Evolutionary conservation across 1,139 yeast species (phyloP), one percentile per base, ranked within the genome.

Genomic region (Meyerozyma elateridarum): DNA sequence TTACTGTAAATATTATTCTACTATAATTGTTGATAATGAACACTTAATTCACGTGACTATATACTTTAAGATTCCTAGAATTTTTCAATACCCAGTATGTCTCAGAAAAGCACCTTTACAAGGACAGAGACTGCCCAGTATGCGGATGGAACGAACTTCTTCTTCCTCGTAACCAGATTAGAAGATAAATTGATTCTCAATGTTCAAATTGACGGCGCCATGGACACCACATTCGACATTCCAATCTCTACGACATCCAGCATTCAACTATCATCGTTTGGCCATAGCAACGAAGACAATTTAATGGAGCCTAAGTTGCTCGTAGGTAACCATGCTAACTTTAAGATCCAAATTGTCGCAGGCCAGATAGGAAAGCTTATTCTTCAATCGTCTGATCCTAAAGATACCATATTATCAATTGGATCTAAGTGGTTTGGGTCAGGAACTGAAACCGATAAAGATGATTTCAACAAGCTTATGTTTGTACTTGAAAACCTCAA

Each of bases 371-470:
- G 69, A 3, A 67, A 66, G 45, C 39, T 68, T 22, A 46, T 55
- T 3, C 36, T 58, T 6, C 44, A 52, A 20, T 41, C 51, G 32
- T 32, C 36, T 4, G 44, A 46, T 15, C 70, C 70, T 3, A 60
- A 63, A 34, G 54, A 53, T 33, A 50, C 63, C 11, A 55, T 64
- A 3, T 42, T 68, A 22, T 60, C 72, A 6, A 51, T 68, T 12
- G 72, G 68, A 3, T 56, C 68, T 1, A 47, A 49, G 40, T 68
- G 73, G 73, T 67, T 68, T 46, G 73, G 73, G 2, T 50, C 45
- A 34, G 66, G 66, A 12, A 56, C 61, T 34, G 61, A 55, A 25
- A 44, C 61, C 2, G 36, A 36, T 17, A 52, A 52, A 2, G 54
- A 50, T 16, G 74, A 68, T 45, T 67, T 68, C 33, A 63, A 59